These are phyloP conservation scores for Atkinsonella hypoxylon DNA, from an alignment of 2,329 filamentous ascomycete genomes.

Conservation along the genomic window DNA sequence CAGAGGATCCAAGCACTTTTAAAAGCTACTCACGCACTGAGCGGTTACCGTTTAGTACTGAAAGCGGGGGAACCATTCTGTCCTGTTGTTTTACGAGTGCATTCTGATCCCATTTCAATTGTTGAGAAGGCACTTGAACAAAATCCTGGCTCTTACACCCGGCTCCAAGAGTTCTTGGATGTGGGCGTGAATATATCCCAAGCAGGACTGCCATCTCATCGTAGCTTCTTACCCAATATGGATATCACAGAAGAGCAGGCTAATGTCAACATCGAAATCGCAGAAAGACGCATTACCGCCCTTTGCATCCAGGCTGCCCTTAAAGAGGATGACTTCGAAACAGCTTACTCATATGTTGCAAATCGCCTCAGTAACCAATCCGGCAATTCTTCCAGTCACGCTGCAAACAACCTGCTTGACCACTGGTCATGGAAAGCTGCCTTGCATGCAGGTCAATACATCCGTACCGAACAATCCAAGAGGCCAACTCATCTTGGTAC, in stretches of 20 bases:
- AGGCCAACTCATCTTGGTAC: constrained; percentile 49
- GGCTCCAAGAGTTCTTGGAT: constrained; percentile 58
- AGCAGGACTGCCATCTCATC: constrained; percentile 33
- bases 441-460: constrained; percentile 64
- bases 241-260: not conserved
- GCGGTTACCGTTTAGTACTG: constrained; percentile 64
- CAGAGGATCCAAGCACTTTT: constrained; percentile 52
- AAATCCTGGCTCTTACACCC: constrained; percentile 62
- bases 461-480: constrained; percentile 39
- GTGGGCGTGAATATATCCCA: constrained; percentile 57
- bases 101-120: constrained; percentile 61
- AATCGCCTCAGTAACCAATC: constrained; percentile 43
- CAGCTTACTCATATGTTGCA: constrained; percentile 72
- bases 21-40: constrained; percentile 61
- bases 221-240: not conserved
- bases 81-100: constrained; percentile 66
- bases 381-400: not conserved
- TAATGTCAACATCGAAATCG: constrained; percentile 22
- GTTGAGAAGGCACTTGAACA: constrained; percentile 64
- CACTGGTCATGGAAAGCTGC: constrained; percentile 71
- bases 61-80: constrained; percentile 72
- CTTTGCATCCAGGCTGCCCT: constrained; percentile 74
- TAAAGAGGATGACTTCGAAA: constrained; percentile 70
- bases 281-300: constrained; percentile 57
- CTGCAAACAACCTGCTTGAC: constrained; percentile 27